Evolutionary conservation across 495 filamentous ascomycete species (phyloP).

Genomic region (Aspergillus nidulans): DNA sequence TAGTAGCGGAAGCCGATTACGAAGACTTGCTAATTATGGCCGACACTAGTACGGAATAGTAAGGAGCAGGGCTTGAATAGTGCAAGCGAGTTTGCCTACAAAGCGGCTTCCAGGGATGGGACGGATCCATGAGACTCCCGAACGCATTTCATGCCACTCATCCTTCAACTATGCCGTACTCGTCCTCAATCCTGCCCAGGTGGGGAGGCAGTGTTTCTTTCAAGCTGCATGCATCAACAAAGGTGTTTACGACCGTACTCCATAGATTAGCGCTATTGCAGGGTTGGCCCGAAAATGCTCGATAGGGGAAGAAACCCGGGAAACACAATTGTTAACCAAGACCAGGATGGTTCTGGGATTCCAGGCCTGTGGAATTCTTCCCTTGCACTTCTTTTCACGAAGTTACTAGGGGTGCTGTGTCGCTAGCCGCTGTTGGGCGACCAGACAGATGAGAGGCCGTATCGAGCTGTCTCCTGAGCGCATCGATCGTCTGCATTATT

Average conservation of each 20-base stretch:
- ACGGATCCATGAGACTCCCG: too few relatives aligned
- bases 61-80: not conserved
- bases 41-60: not conserved
- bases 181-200: too few relatives aligned
- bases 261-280: not conserved
- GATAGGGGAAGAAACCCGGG: not conserved
- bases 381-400: not conserved
- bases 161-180: not conserved
- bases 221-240: not conserved
- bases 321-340: not conserved
- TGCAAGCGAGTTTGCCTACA: not conserved
- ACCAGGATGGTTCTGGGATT: constrained; percentile 1
- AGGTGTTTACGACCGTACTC: not conserved
- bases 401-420: not conserved
- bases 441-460: constrained; percentile 5
- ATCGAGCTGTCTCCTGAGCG: constrained; percentile 4
- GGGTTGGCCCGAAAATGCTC: not conserved
- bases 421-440: not conserved
- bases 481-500: constrained; percentile 2
- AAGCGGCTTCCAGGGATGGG: not conserved
- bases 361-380: not conserved
- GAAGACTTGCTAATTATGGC: not conserved
- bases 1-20: not conserved
- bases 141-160: not conserved
- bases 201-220: not conserved